Evolutionary conservation across 2,329 filamentous ascomycete species (phyloP), one percentile per base, ranked within the genome.

Genomic region (Rhinocladiella mackenziei): DNA sequence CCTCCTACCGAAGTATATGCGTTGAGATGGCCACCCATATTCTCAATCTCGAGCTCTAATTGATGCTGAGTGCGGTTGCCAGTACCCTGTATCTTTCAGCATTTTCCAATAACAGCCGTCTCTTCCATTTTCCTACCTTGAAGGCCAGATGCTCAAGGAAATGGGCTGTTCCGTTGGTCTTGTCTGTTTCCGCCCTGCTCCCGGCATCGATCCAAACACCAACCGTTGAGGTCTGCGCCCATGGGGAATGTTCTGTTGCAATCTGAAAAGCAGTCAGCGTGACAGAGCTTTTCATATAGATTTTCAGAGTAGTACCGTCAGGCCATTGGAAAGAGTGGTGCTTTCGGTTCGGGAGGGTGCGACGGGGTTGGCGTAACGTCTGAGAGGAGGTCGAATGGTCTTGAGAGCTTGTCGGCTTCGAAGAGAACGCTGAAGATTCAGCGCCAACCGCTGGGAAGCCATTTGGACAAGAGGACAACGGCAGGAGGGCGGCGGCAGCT

Each of bases 71-170:
- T 89, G 71, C 92, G 82, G 76, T 86, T 94, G 71, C 85, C 78
- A 59, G 92, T 98, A 61, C 92, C 92, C 89, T 89, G 53, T 23
- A 47, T 19, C 17, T 23, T 31, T 49, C 26, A 49, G 39, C 32
- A 18, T 6, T n/a, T 31, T 22, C 29, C 20, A 31, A 28, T 20
- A 19, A 17, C 29, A 22, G 19, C 38, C 18, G 39, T 44, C 58
- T 51, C 37, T 50, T 9, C 31, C 22, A 15, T 6, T n/a, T 14
- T 9, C 39, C 59, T 78, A 94, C 89, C 87, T 98, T 98, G 83
- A 98, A 98, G 62, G 94, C 94, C 70, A 98, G 81, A 77, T 98
- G 92, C 80, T 98, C 92, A 62, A 98, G 82, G 79, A 98, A 98
- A 77, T 98, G 92, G 65, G 92, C 92, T 62, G 92, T 98, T 73